Evolutionary conservation across 768 basidiomycete genomes (phyloP), one percentile per base, ranked within the genome.

Genomic region (Peribolospora baueri): DNA sequence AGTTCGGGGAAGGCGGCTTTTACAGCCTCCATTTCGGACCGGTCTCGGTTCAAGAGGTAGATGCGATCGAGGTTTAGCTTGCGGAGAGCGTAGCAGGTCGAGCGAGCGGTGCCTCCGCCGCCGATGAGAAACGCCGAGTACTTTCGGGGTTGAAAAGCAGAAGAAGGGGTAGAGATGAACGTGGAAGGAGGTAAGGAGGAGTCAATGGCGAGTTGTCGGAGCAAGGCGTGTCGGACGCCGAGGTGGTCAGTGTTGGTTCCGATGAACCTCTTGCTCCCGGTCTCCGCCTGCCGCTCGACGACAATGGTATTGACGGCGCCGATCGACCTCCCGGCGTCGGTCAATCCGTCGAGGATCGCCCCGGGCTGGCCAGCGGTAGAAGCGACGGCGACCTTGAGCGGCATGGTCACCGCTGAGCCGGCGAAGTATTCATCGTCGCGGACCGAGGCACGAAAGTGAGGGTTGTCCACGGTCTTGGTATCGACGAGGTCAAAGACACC

Each of bases 31-130:
- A 50, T 58, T 40, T 58, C 57, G 13, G 9, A 10, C 5, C 42
- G 25, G 25, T 58, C 57, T 9, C 57, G 57, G 46, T 58, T 58
- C 14, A 58, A 7, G 50, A 58, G 54, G 42, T n/a, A 55, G 13
- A 58, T 58, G 36, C 54, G 57, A 10, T 54, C 55, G 7, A 58
- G 41, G 7, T 49, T 51, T 3, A 55, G 40, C 14, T 51, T 5
- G 50, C 52, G 45, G 54, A 58, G 55, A 1, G 57, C 57, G 25
- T 36, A 55, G 39, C 55, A 46, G 13, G 57, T 54, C 1, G 57
- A 51, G 2, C 53, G 42, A 3, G 57, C 50, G 2, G 52, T 50
- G 7, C 50, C 52, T 25, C 57, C 57, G 10, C 57, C 50, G 4
- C 53, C 52, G 25, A 55, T 53, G 54, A 58, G 47, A 5, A 58